Conservation (phyloP, 352 stramenopile species). For the Phytophthora tentaculata region DNA sequence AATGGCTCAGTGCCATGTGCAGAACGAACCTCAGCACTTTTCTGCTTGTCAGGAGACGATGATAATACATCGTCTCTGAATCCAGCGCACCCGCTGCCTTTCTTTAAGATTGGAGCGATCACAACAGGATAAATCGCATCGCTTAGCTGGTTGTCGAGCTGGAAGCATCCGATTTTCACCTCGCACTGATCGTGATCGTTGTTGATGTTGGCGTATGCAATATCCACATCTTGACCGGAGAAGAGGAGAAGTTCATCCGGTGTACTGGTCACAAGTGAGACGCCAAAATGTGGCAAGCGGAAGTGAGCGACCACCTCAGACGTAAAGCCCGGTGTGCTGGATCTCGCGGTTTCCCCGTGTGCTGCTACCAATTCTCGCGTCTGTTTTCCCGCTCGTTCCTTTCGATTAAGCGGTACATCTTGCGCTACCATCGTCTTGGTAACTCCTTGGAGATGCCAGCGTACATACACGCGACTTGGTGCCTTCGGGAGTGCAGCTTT, state of each 20-base stretch:
- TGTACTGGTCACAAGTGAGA: constrained; percentile 78
- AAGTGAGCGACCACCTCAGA: constrained; percentile 66
- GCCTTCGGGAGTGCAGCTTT: constrained; percentile 32
- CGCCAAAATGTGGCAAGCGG: constrained; percentile 62
- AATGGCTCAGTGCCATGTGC: constrained; percentile 28
- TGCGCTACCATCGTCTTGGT: constrained; percentile 87
- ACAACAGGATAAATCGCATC: constrained; percentile 83
- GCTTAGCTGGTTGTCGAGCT: constrained; percentile 85
- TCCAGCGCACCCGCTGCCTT: constrained; percentile 29
- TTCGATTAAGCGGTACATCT: constrained; percentile 60
- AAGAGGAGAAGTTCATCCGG: constrained; percentile 82
- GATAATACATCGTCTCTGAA: constrained; percentile 25
- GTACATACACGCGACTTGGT: constrained; percentile 59
- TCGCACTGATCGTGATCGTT: constrained; percentile 85
- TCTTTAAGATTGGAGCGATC: constrained; percentile 74
- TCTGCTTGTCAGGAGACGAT: constrained; percentile 29
- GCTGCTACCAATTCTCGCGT: constrained; percentile 58
- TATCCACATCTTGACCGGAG: constrained; percentile 67
- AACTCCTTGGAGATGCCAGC: constrained; percentile 83
- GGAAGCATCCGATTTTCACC: constrained; percentile 81
- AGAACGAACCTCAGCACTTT: constrained; percentile 35
- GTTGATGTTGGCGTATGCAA: constrained; percentile 68
- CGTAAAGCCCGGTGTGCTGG: constrained; percentile 37
- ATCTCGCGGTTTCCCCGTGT: constrained; percentile 17
- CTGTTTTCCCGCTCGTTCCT: constrained; percentile 45